These are phyloP conservation scores for Corymbia calophylla DNA, from an alignment of 441 rosid species.

Conservation along the genomic window DNA sequence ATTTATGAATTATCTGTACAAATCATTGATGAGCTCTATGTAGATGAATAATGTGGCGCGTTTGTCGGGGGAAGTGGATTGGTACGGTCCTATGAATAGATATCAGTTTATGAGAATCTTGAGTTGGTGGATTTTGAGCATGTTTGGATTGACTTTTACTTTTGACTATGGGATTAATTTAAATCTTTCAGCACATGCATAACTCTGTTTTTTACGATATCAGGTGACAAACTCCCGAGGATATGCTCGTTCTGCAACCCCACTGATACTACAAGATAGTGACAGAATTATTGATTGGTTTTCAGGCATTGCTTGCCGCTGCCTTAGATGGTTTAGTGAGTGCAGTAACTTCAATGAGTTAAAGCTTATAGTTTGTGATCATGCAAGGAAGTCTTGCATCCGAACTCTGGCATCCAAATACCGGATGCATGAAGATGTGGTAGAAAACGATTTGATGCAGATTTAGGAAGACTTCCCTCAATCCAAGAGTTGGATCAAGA, in stretches of 20 bases:
- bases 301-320: conserved; percentile 63
- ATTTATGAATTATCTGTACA: not conserved
- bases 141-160: not conserved
- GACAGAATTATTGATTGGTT: conserved; percentile 75
- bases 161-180: not conserved
- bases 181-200: not conserved
- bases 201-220: conserved; percentile 26
- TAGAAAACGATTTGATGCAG: conserved; percentile 65
- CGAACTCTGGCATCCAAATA: conserved; percentile 84
- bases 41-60: not conserved
- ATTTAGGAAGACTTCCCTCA: conserved; percentile 48
- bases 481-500: conserved; percentile 49
- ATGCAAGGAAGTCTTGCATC: conserved; percentile 71
- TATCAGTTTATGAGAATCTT: not conserved
- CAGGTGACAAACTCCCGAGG: conserved; percentile 63
- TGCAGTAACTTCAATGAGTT: conserved; percentile 68
- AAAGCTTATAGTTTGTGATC: conserved; percentile 40
- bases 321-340: conserved; percentile 63
- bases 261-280: conserved; percentile 64
- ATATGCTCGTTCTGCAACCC: conserved; percentile 35
- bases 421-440: conserved; percentile 55
- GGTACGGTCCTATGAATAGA: not conserved
- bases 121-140: not conserved
- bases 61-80: not conserved
- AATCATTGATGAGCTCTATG: not conserved